phyloP scores from a whole-genome alignment of 106 monocot genomes.

The Dioscorea dumetorum region DNA sequence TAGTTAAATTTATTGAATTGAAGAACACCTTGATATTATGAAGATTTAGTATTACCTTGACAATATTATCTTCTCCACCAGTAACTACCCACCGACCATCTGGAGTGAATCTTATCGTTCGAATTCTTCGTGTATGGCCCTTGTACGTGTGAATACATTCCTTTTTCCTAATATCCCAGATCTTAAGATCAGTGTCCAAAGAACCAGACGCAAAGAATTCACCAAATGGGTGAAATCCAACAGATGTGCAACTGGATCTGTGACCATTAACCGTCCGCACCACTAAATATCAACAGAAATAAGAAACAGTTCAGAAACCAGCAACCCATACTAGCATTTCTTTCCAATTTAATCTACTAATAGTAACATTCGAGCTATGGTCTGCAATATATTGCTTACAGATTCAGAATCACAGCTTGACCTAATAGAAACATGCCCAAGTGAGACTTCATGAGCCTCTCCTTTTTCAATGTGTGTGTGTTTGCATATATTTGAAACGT shows the following conservation, averaged over 20 bases:
- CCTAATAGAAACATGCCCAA: too few species aligned
- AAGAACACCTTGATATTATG: conserved; percentile 4
- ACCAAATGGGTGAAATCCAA: conserved; percentile 95
- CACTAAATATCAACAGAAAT: conserved; percentile 42
- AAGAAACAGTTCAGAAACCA: conserved; percentile 8
- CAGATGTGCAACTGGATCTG: conserved; percentile 55
- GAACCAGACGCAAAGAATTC: conserved; percentile 97
- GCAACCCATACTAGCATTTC: neutral
- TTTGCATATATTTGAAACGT: too few species aligned
- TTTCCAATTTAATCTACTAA: conserved; percentile 5
- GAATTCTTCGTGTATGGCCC: conserved; percentile 69
- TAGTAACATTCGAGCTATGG: neutral
- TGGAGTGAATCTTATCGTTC: conserved; percentile 76
- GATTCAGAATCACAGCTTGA: too few species aligned
- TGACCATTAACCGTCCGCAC: conserved; percentile 80
- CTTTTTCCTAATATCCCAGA: conserved; percentile 95
- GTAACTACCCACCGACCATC: conserved; percentile 98
- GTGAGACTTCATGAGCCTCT: too few species aligned
- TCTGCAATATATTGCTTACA: too few species aligned
- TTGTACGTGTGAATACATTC: conserved; percentile 92
- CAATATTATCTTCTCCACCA: conserved; percentile 82
- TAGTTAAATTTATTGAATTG: conserved; percentile 8
- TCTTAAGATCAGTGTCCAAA: conserved; percentile 80
- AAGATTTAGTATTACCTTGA: conserved; percentile 47
- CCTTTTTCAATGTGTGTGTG: too few species aligned